These are phyloP conservation scores for Rhizoctonia solani DNA, from an alignment of 1,284 basidiomycete species.

Conservation along the genomic window DNA sequence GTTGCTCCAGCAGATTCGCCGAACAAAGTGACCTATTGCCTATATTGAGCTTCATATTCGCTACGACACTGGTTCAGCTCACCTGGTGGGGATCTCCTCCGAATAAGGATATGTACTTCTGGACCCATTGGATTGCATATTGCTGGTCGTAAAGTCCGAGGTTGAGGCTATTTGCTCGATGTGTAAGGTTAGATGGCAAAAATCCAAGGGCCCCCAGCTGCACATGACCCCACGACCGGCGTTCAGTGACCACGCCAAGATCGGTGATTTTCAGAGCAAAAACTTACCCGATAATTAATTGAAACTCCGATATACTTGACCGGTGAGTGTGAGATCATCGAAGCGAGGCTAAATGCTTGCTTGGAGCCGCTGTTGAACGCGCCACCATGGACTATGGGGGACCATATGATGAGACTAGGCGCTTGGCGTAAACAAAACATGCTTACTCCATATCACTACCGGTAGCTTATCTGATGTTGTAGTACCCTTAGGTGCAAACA, in stretches of 20 bases:
- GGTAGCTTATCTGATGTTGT: background rate
- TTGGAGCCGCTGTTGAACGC: conserved; percentile 20
- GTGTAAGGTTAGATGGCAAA: conserved; percentile 16
- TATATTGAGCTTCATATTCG: background rate
- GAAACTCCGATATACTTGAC: conserved; percentile 20
- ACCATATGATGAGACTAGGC: background rate
- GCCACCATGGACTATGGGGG: conserved; percentile 5
- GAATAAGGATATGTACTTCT: conserved; percentile 10
- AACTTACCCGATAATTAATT: conserved; percentile 28
- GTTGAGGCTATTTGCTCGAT: conserved; percentile 12
- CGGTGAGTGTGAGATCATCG: conserved; percentile 16
- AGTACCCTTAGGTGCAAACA: conserved; percentile 19
- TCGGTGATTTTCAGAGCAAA: background rate
- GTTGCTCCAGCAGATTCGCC: conserved; percentile 31
- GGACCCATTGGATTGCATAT: conserved; percentile 19
- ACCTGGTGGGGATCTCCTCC: conserved; percentile 13
- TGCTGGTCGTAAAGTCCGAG: conserved; percentile 25
- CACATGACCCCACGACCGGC: too few species aligned
- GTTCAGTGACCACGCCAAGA: background rate
- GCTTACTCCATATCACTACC: conserved; percentile 23
- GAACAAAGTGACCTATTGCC: conserved; percentile 13
- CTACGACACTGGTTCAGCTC: background rate
- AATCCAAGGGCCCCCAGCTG: conserved; percentile 27
- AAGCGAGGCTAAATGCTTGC: conserved; percentile 1
- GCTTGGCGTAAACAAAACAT: background rate